These are phyloP conservation scores for Albophoma yamanashiensis DNA, from an alignment of 2,329 filamentous ascomycete species.

Conservation along the genomic window DNA sequence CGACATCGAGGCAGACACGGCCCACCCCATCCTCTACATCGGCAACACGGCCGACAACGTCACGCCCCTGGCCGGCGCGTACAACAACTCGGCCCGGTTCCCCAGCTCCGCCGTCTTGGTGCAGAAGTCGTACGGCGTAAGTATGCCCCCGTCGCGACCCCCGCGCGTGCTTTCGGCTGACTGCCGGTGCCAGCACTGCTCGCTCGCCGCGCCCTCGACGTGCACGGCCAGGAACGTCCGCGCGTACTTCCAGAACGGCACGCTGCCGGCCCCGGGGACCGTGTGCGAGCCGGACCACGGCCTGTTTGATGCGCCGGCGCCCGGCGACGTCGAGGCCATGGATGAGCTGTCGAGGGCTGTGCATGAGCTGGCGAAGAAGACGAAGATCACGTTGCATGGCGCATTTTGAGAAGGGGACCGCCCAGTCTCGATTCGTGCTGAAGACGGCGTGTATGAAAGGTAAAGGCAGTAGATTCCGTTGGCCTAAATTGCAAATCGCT, in stretches of 20 bases:
- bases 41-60: conserved; percentile 35
- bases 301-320: conserved; percentile 26
- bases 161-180: background rate
- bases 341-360: background rate
- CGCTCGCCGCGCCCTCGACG: conserved; percentile 29
- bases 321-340: background rate
- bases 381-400: background rate
- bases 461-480: background rate
- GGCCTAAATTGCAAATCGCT: background rate
- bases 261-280: conserved; percentile 30
- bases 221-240: conserved; percentile 31
- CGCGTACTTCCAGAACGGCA: conserved; percentile 34
- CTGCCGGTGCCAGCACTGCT: conserved; percentile 32
- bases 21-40: conserved; percentile 33
- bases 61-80: conserved; percentile 33
- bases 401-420: background rate
- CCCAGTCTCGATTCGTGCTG: background rate
- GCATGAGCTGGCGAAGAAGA: background rate
- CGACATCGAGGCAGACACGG: conserved; percentile 23
- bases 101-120: conserved; percentile 32
- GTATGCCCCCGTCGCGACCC: conserved; percentile 5
- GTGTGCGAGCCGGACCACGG: conserved; percentile 33
- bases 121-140: conserved; percentile 40
- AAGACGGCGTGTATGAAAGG: background rate
- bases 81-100: conserved; percentile 33